Base-by-base conservation (phyloP, 2,329 filamentous ascomycete species). In the Botrytis squamosa region DNA sequence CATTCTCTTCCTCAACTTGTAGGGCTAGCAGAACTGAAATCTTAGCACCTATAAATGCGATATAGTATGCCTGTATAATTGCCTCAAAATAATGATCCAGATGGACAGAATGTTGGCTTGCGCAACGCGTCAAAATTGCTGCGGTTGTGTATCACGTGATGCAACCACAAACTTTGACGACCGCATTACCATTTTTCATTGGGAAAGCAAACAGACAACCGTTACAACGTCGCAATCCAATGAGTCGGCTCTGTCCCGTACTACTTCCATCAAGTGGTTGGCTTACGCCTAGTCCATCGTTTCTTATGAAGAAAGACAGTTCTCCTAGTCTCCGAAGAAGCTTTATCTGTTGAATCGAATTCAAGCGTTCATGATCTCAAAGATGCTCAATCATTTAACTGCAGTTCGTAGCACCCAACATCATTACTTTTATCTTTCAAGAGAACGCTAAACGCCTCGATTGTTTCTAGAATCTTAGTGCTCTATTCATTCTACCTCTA, bases 221-320 rank as follows among this genome's bases (percentile, higher is more conserved):
- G 4, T 55, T 16, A 55, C 5, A 1, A 12, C 25, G 1, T 7
- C 22, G 14, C 12, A 55, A 29, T 55, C 12, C 0, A 55, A n/a
- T 29, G 12, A 16, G 25, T 29, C 1, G 12, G 7, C n/a, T 29
- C 25, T 29, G 6, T 55, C 12, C 12, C 3, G 0, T 29, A 16
- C 0, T 29, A n/a, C 25, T 1, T 3, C 0, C 25, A 55, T 14
- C 12, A 7, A 55, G 0, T n/a, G 25, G 5, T 55, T 16, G 12
- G 14, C 4, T 55, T 55, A 5, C 49, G 12, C 25, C 4, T 3
- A n/a, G 12, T 55, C 5, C 25, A 55, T n/a, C 25, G 12, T 8
- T 55, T 55, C 5, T 7, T 16, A 14, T 8, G n/a, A 55, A 16
- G 25, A 6, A 6, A n/a, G 12, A n/a, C n/a, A 25, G 25, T 55